These are phyloP conservation scores for Boeremia lycopersici DNA, from an alignment of 2,329 filamentous ascomycete genomes.

Conservation along the genomic window DNA sequence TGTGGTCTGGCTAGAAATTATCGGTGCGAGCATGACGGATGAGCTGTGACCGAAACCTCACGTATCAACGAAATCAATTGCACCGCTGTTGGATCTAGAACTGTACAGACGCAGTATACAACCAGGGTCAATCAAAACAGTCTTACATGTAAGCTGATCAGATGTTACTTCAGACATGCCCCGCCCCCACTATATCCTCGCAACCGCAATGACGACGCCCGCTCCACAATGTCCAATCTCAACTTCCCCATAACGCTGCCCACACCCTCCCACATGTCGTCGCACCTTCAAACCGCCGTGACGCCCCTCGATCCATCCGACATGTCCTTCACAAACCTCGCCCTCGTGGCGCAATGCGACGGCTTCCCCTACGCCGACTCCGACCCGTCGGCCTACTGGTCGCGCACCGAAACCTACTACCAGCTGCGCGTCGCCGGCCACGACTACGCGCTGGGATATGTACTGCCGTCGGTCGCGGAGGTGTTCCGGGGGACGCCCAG, in stretches of 20 bases:
- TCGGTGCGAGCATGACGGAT: background rate
- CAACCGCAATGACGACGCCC: slow-evolving; percentile 18
- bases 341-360: slow-evolving; percentile 64
- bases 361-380: slow-evolving; percentile 80
- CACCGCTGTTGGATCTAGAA: background rate
- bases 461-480: slow-evolving; percentile 66
- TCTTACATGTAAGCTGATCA: background rate
- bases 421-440: slow-evolving; percentile 71
- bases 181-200: slow-evolving; percentile 33
- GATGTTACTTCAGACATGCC: slow-evolving; percentile 4
- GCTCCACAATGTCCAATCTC: background rate
- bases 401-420: slow-evolving; percentile 61
- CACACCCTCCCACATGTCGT: background rate
- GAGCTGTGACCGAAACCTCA: background rate
- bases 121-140: background rate
- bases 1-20: background rate
- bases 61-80: background rate
- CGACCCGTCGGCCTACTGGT: slow-evolving; percentile 62
- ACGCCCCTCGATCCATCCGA: slow-evolving; percentile 1
- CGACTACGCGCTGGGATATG: slow-evolving; percentile 65
- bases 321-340: slow-evolving; percentile 56
- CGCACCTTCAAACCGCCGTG: background rate
- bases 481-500: slow-evolving; percentile 61
- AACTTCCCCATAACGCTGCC: background rate
- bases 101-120: no score